A percentile compares a stretch with the other conserved stretches of the same genome.
phyloP scores from a whole-genome alignment of 2,329 filamentous ascomycete genomes.

The Didymellaceae sp. region DNA sequence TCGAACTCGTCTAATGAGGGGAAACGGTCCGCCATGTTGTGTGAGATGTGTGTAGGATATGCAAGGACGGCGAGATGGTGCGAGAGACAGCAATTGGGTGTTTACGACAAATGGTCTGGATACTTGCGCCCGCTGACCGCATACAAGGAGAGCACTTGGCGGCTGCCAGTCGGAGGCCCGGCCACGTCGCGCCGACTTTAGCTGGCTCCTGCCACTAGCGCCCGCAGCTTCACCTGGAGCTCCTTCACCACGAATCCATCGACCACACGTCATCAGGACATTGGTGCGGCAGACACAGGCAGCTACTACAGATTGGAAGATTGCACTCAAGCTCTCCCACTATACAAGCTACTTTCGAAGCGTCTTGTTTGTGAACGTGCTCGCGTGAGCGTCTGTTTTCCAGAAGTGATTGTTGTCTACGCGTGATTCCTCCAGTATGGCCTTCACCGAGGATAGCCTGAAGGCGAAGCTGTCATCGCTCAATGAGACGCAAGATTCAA shows the following conservation, averaged over 20 bases:
- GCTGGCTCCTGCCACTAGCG: conserved; percentile 23
- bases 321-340: conserved; percentile 8
- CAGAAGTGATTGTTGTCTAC: conserved; percentile 23
- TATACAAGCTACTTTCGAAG: conserved; percentile 2
- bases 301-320: conserved; percentile 11
- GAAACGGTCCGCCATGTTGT: conserved; percentile 58
- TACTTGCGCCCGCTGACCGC: conserved; percentile 17
- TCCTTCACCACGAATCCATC: conserved; percentile 20
- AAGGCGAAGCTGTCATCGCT: conserved; percentile 92
- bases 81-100: conserved; percentile 27
- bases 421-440: conserved; percentile 64
- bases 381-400: conserved; percentile 32
- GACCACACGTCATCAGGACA: conserved; percentile 30
- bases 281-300: conserved; percentile 19
- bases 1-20: conserved; percentile 61
- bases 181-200: conserved; percentile 29
- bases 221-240: conserved; percentile 27
- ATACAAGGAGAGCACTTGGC: conserved; percentile 13
- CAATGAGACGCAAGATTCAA: conserved; percentile 97
- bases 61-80: background rate
- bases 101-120: conserved; percentile 14
- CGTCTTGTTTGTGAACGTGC: conserved; percentile 18
- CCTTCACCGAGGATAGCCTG: conserved; percentile 94
- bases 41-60: conserved; percentile 10
- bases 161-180: conserved; percentile 13